Evolutionary conservation across 2,329 filamentous ascomycete genomes (phyloP), one percentile per base, ranked within the genome.

Genomic region (Bretziella fagacearum): DNA sequence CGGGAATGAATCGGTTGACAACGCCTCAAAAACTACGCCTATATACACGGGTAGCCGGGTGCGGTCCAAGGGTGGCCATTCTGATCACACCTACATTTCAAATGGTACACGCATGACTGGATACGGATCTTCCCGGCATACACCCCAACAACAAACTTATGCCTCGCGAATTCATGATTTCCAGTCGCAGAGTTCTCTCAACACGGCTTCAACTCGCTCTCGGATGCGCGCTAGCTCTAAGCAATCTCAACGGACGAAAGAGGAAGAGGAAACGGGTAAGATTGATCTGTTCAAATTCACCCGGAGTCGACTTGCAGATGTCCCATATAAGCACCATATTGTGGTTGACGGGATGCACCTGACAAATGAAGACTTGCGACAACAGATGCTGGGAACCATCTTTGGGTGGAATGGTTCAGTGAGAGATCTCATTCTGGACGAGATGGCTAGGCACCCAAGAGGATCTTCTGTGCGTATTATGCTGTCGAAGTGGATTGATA

Each of bases 351-450:
- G 75, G 47, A 61, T 66, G 2, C 71, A 70, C 23, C 63, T 84
- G 20, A 83, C 81, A 2, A 79, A 79, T 51, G 81, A 95, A 54
- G 80, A 93, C 54, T 70, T 95, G 37, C 78, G 89, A 41, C 73
- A 73, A 40, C 87, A 95, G 60, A 95, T 98, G 87, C 71, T 98
- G 3, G 84, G 73, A 54, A 81, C 87, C 4, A 86, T 98, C 2
- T 98, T 98, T 60, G 91, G 91, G 2, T 98, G 91, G 87, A 79
- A 89, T 45, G 79, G 79, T 47, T 84, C 93, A 55, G 78, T 89
- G 33, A 73, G 85, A 39, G 79, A 79, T 37, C 64, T 98, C 42
- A 76, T 98, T 46, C 74, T 78, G 7, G 87, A 96, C 59, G 91
- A 98, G 60, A 69, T 93, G 65, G 72, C 69, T 51, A 73, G 80